Conservation (phyloP, 139 green algal genomes). For the Tetratostichococcus sp. region DNA sequence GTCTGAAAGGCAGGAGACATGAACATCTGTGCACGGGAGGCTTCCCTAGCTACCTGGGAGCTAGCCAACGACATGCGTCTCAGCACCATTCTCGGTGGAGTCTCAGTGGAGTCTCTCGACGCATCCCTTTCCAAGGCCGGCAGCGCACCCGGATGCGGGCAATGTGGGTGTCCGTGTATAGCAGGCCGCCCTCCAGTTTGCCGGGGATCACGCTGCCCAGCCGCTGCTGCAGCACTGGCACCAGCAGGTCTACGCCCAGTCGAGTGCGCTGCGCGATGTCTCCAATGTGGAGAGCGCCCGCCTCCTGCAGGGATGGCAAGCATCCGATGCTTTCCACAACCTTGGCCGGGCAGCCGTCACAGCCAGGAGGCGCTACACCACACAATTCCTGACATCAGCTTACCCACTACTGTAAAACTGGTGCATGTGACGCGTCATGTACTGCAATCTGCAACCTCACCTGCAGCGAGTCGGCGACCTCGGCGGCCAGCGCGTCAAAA, state of each 20-base stretch:
- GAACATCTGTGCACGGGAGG: too few species aligned
- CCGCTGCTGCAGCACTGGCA: constrained; percentile 34
- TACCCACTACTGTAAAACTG: too few species aligned
- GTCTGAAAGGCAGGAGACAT: too few species aligned
- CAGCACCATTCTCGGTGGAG: too few species aligned
- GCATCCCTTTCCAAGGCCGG: too few species aligned
- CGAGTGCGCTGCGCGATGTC: constrained; percentile 78
- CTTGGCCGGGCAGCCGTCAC: not conserved
- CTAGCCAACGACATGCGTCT: too few species aligned
- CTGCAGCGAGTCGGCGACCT: constrained; percentile 79
- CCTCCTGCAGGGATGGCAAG: constrained; percentile 37
- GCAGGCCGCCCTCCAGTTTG: constrained; percentile 63
- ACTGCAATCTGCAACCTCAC: too few species aligned
- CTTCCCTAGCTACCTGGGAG: too few species aligned
- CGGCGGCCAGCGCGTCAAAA: constrained; percentile 75
- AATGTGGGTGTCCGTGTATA: constrained; percentile 84
- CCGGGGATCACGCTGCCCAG: constrained; percentile 65
- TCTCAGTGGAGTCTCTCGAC: too few species aligned
- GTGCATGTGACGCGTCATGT: too few species aligned
- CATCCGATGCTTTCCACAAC: not conserved
- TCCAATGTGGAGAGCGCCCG: constrained; percentile 53
- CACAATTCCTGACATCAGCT: too few species aligned
- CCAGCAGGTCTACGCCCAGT: constrained; percentile 75
- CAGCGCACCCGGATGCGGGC: constrained; percentile 36
- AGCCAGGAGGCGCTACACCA: too few species aligned